Percentiles rank a stretch among this genome's conserved stretches.
Conservation (phyloP, 208 protist species). For the Trypanosoma scelopori region DNA sequence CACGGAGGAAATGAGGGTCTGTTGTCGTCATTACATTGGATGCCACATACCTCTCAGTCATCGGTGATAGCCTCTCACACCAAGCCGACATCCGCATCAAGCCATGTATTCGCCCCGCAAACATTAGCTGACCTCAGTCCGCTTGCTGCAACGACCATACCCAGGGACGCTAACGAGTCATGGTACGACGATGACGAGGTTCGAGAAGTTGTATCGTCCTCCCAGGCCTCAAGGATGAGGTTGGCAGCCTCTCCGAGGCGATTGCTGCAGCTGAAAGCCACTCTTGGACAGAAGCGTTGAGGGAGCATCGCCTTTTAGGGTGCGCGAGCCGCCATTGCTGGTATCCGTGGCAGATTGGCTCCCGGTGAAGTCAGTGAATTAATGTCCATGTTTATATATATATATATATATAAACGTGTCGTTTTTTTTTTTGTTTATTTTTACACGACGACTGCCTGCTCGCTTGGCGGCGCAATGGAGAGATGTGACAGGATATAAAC, state of each 20-base stretch:
- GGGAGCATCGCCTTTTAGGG: neutral
- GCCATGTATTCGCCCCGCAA: constrained; percentile 12
- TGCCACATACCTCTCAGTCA: neutral
- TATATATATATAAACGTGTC: too few species aligned
- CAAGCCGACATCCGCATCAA: neutral
- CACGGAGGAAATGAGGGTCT: neutral
- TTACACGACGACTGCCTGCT: too few species aligned
- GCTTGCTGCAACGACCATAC: neutral
- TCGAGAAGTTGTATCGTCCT: constrained; percentile 10
- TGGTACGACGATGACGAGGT: constrained; percentile 25
- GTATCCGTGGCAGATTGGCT: too few species aligned
- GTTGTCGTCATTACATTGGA: neutral
- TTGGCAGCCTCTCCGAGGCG: neutral
- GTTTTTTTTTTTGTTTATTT: too few species aligned
- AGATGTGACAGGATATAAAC: too few species aligned
- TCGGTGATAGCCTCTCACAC: neutral
- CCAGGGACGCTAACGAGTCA: neutral
- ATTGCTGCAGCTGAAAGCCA: neutral
- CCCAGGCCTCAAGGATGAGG: constrained; percentile 8
- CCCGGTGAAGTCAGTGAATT: too few species aligned
- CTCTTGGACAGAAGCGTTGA: too few species aligned
- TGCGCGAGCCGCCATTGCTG: too few species aligned
- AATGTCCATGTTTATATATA: too few species aligned
- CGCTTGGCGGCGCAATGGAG: too few species aligned
- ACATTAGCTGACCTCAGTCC: constrained; percentile 18